These are phyloP conservation scores for Astrothelium macrocarpum DNA, from an alignment of 495 filamentous ascomycete species.

Conservation along the genomic window DNA sequence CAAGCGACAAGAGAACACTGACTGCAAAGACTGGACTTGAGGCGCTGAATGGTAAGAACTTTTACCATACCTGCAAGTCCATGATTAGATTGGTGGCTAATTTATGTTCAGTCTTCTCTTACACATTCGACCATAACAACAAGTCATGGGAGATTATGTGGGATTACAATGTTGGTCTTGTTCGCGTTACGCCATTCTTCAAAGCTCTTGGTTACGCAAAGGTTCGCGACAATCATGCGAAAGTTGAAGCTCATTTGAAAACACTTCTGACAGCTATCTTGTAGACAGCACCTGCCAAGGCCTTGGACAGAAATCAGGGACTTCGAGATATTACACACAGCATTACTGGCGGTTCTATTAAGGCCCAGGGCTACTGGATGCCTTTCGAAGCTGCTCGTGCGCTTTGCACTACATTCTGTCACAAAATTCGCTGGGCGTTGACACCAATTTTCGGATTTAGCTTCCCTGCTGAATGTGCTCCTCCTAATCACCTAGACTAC, in stretches of 20 bases:
- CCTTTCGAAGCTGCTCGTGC: constrained; percentile 77
- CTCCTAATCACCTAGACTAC: constrained; percentile 44
- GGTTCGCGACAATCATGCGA: too few species aligned
- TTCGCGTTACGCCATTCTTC: constrained; percentile 90
- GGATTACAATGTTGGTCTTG: constrained; percentile 95
- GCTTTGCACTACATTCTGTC: constrained; percentile 79
- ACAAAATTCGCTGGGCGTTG: constrained; percentile 68
- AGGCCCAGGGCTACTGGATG: constrained; percentile 97
- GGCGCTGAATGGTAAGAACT: constrained; percentile 68
- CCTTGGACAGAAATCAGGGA: constrained; percentile 67
- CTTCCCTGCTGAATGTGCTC: constrained; percentile 66
- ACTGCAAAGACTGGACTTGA: constrained; percentile 74
- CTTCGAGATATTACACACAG: constrained; percentile 80
- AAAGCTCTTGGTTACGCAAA: constrained; percentile 81
- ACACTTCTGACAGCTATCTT: too few species aligned
- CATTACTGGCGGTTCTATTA: constrained; percentile 86
- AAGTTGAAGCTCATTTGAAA: too few species aligned
- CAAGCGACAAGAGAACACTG: constrained; percentile 84
- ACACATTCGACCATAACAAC: constrained; percentile 67
- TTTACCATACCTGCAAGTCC: constrained; percentile 14
- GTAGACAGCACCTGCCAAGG: constrained; percentile 76
- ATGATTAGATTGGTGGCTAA: not conserved
- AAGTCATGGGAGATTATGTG: constrained; percentile 74
- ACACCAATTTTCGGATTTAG: constrained; percentile 79
- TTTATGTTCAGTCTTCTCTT: constrained; percentile 64